Percentiles rank a stretch among this genome's conserved stretches.
These are phyloP conservation scores for Phialocephala subalpina DNA, from an alignment of 2,329 filamentous ascomycete genomes.

Conservation along the genomic window DNA sequence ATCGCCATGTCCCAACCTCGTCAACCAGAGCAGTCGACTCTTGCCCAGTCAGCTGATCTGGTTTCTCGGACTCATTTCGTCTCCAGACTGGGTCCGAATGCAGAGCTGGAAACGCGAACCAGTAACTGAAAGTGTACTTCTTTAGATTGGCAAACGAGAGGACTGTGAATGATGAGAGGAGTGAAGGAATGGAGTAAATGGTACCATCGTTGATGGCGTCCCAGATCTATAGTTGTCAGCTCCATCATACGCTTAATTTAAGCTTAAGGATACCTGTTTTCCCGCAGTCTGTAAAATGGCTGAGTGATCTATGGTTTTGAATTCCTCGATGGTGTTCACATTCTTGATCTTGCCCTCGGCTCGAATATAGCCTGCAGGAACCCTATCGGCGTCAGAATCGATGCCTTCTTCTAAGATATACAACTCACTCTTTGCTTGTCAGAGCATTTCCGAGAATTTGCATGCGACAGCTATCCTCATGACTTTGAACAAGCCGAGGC, in stretches of 20 bases:
- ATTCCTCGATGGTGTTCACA: slow-evolving; percentile 94
- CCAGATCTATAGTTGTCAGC: slow-evolving; percentile 76
- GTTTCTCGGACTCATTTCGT: slow-evolving; percentile 55
- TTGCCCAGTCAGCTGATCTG: slow-evolving; percentile 63
- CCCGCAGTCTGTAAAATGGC: slow-evolving; percentile 82
- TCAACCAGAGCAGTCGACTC: slow-evolving; percentile 86
- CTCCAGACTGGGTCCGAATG: slow-evolving; percentile 90
- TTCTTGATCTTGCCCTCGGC: slow-evolving; percentile 96
- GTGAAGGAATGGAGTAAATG: slow-evolving; percentile 92
- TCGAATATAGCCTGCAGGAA: slow-evolving; percentile 75
- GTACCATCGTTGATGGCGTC: slow-evolving; percentile 96
- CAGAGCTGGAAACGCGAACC: slow-evolving; percentile 94
- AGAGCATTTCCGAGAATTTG: slow-evolving; percentile 89
- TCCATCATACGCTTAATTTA: not conserved
- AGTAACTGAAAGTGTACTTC: slow-evolving; percentile 97
- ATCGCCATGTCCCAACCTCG: slow-evolving; percentile 86
- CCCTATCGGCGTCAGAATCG: slow-evolving; percentile 53
- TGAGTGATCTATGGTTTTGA: slow-evolving; percentile 82
- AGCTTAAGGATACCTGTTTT: slow-evolving; percentile 66
- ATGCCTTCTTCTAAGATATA: not conserved
- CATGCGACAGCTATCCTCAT: slow-evolving; percentile 84
- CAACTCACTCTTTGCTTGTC: slow-evolving; percentile 79
- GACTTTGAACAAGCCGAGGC: slow-evolving; percentile 73
- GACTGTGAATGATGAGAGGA: slow-evolving; percentile 87
- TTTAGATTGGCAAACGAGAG: slow-evolving; percentile 96